Base-by-base conservation (phyloP, 441 rosid species). In the Mallotus repandus region DNA sequence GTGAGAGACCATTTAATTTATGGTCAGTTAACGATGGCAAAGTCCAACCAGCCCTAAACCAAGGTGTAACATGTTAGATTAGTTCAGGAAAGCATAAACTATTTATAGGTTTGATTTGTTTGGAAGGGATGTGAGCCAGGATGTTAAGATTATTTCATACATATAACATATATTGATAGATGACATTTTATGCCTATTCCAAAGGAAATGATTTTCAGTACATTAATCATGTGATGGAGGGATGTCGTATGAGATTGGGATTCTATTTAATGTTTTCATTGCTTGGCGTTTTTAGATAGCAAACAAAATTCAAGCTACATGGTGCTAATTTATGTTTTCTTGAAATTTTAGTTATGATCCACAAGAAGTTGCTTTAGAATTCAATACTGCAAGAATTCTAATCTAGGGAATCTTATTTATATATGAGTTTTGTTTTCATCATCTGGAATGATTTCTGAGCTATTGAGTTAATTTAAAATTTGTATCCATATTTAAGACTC, bases 1-100 rank as follows among this genome's bases (percentile, higher is more conserved):
- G 91, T 87, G 78, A 19, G 54, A 54, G 70, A 66, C 52, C 70
- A 63, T 77, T 69, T 67, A 46, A 19, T 74, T 63, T 60, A 14
- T 59, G 58, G 32, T 32, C 48, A 21, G 21, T 45, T 18, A 7
- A 2, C n/a, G 70, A 6, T 38, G 21, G 62, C 41, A 18, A 55
- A 57, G 8, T 35, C 32, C 29, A 25, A 53, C 45, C 43, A 67
- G 0, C 5, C 48, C 22, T 9, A 21, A 48, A 67, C 22, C 22
- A 52, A 25, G 29, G 45, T 21, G 5, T 58, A 15, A 70, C 3
- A 46, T 10, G 12, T 5, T 62, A 14, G 43, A 18, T 52, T 72
- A 41, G 19, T 9, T 52, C 29, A 52, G 41, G 21, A 35, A 54
- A 18, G 50, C n/a, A 9, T 35, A 53, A 52, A 6, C 25, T 52